Evolutionary conservation across 495 filamentous ascomycete genomes (phyloP), one percentile per base, ranked within the genome.

Genomic region (Symbiotaphrina buchneri): DNA sequence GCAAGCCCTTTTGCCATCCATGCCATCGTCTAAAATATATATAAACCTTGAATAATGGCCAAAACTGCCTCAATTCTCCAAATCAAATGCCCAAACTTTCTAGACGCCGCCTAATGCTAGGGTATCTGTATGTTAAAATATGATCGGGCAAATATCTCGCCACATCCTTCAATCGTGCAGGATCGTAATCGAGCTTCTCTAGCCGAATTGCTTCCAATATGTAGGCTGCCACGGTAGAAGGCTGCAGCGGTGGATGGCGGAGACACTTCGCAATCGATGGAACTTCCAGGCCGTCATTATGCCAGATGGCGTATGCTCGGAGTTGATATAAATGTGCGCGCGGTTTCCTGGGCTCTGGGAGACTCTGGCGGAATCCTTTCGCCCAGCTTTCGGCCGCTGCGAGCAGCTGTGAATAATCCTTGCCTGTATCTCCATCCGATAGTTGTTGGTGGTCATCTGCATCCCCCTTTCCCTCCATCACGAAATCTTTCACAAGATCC

Each of bases 281-380:
- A 3, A 63, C 39, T 1, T 45, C 34, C 5, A 70, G 47, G 10
- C 43, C 44, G 6, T 48, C 47, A 4, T 44, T 27, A 38, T 67
- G 48, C 72, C 72, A 79, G 28, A 77, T 46, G 33, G 58, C 54
- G 37, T 74, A 75, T 1, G 67, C 59, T 13, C 68, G 58, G 10
- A 77, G 55, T n/a, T 52, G 39, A 1, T 55, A 18, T 0, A 34
- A 34, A 5, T 35, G 22, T 5, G 49, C 32, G 36, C 33, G 39
- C 28, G 24, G 23, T 21, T 27, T 41, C 23, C 28, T 37, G 40
- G 33, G 13, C n/a, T 33, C 26, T 8, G 47, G 43, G 21, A 45
- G 41, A 3, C 41, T 18, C 18, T 38, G 17, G 6, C 40, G 41
- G 32, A 52, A 58, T 11, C 46, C 35, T 0, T 33, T 27, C 3